Conservation (phyloP, 495 filamentous ascomycete species). For the Penicillium lividum region DNA sequence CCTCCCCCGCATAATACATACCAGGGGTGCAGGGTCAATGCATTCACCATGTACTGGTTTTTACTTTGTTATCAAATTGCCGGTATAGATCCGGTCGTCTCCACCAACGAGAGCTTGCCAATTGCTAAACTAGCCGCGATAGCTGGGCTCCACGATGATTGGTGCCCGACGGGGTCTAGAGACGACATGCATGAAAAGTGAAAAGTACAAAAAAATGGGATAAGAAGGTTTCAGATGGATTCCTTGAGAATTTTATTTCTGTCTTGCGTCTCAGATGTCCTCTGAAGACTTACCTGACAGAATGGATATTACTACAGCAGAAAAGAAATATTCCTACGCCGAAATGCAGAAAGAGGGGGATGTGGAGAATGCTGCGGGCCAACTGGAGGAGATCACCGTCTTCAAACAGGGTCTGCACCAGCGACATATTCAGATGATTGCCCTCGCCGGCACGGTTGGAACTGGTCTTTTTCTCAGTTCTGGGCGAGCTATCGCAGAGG, state of each 20-base stretch:
- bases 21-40: not conserved
- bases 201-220: slow-evolving; percentile 2
- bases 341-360: slow-evolving; percentile 14
- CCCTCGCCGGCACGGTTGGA: slow-evolving; percentile 45
- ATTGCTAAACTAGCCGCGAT: slow-evolving; percentile 6
- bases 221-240: not conserved
- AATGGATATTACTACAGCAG: not conserved
- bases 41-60: not conserved
- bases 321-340: slow-evolving; percentile 7
- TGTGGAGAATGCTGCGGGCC: slow-evolving; percentile 13
- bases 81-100: slow-evolving; percentile 2
- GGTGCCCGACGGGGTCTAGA: slow-evolving; percentile 6
- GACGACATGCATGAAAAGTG: slow-evolving; percentile 5
- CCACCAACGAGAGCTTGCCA: not conserved
- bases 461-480: slow-evolving; percentile 43
- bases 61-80: not conserved
- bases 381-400: slow-evolving; percentile 14
- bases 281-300: not conserved
- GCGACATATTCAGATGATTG: slow-evolving; percentile 48
- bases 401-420: slow-evolving; percentile 30
- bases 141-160: slow-evolving; percentile 5
- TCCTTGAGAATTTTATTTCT: not conserved
- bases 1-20: not conserved
- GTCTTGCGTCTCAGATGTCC: slow-evolving; percentile 1
- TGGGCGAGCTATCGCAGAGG: slow-evolving; percentile 56